Base-by-base conservation (phyloP, 2,329 filamentous ascomycete species). In the Calcarisporium arbuscula region DNA sequence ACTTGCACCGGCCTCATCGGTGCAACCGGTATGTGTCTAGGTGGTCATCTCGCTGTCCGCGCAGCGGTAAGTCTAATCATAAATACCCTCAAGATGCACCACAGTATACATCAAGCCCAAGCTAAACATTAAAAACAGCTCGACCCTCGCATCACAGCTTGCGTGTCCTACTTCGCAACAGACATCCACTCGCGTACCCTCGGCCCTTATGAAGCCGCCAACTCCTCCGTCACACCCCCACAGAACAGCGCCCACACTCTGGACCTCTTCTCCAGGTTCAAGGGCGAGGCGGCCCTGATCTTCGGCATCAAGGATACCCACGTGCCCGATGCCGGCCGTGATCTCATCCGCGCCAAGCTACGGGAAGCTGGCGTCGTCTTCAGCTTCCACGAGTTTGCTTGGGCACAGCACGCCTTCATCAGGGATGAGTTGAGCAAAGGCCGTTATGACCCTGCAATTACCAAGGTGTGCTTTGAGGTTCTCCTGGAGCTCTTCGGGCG, bases 341-440 rank as follows among this genome's bases (percentile, higher is more conserved):
- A 94, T 59, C 61, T 94, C 46, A 92, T 95, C 56, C 77, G 88
- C 39, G 77, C 77, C 56, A 89, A 86, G 41, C 68, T 95, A 49
- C 79, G 89, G 49, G 85, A 86, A 16, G 77, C 80, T 6, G 82
- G 82, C 8, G 73, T 82, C 5, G 68, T 73, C 8, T 89, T 90
- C 51, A 82, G 77, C 53, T 95, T 86, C 57, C 87, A 92, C 61
- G 89, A 95, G 64, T 79, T 85, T 45, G 85, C 86, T n/a, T 90
- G 86, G 78, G 88, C 89, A 4, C 89, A 95, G 60, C 89, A 94
- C 65, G 89, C 89, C 5, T 95, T 95, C 55, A 94, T 95, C 56
- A 74, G 89, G 14, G 89, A 95, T 52, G 89, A 95, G 65, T 67
- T 92, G 39, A 88, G 83, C 59, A 95, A 95, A 64, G 89, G 88